These are phyloP conservation scores for Ettlia oleoabundans DNA, from an alignment of 139 green algal species.

Conservation along the genomic window DNA sequence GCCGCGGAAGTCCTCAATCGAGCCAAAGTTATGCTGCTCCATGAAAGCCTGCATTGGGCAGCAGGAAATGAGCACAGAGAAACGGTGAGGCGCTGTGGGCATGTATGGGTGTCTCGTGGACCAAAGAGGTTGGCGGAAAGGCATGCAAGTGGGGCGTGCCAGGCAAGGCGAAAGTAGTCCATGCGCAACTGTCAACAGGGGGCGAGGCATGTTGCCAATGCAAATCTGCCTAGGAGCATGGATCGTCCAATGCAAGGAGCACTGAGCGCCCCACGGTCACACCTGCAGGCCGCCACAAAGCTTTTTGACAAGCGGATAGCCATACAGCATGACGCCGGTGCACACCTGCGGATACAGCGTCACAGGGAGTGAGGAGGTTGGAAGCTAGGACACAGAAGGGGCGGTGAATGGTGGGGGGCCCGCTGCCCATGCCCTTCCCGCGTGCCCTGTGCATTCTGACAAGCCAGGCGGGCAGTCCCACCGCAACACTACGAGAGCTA, in stretches of 20 bases:
- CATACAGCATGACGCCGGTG: slow-evolving; percentile 98
- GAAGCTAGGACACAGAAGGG: not conserved
- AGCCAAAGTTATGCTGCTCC: slow-evolving; percentile 85
- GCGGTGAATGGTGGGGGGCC: not conserved
- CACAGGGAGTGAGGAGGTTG: not conserved
- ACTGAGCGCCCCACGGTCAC: no score
- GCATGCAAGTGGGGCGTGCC: no score
- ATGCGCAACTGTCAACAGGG: not conserved
- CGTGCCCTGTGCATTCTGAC: no score
- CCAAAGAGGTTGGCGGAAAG: not conserved
- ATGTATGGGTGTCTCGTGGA: not conserved
- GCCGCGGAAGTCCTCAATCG: slow-evolving; percentile 88
- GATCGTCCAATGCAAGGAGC: no score
- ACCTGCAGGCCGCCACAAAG: slow-evolving; percentile 89
- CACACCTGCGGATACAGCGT: slow-evolving; percentile 83
- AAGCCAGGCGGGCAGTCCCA: no score
- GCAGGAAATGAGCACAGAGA: not conserved
- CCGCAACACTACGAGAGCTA: no score
- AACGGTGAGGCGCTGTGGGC: no score
- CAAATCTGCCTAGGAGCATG: no score
- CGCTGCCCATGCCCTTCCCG: no score
- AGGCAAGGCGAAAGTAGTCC: no score
- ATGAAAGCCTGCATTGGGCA: slow-evolving; percentile 62
- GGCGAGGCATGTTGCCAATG: not conserved
- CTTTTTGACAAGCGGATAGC: slow-evolving; percentile 91